Evolutionary conservation across 202 grass and related monocot species (phyloP).

Genomic region (Musa balbisiana): DNA sequence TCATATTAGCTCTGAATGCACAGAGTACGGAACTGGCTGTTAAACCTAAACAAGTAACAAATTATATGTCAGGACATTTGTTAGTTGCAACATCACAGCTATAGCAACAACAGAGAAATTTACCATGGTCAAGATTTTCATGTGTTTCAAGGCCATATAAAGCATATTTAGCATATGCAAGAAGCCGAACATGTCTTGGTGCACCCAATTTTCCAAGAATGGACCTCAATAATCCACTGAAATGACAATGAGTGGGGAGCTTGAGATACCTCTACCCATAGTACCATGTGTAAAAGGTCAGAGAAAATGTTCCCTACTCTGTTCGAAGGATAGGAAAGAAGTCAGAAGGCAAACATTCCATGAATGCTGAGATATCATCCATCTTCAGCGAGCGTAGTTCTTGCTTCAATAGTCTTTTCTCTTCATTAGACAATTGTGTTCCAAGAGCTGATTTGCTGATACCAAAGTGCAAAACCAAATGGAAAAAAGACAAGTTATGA

Average conservation of each 20-base stretch:
- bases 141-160: conserved; percentile 62
- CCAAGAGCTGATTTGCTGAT: conserved; percentile 70
- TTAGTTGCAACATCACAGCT: not conserved
- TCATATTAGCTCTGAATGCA: conserved; percentile 42
- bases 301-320: conserved; percentile 41
- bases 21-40: conserved; percentile 23
- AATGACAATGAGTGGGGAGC: conserved; percentile 25
- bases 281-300: not conserved
- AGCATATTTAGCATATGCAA: conserved; percentile 79
- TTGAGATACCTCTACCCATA: not conserved
- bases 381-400: conserved; percentile 60
- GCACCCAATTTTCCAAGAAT: conserved; percentile 70
- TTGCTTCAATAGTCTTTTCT: conserved; percentile 56
- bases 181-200: conserved; percentile 57
- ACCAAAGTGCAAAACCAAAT: conserved; percentile 6
- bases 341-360: conserved; percentile 77
- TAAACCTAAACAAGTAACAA: conserved; percentile 28
- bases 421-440: conserved; percentile 70
- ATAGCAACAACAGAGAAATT: not conserved
- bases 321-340: conserved; percentile 73
- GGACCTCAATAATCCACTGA: conserved; percentile 72
- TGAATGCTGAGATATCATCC: conserved; percentile 84
- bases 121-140: conserved; percentile 32
- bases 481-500: conserved; percentile 12
- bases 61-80: conserved; percentile 2